These are phyloP conservation scores for Fusarium coffeatum DNA, from an alignment of 2,329 filamentous ascomycete species.

Conservation along the genomic window DNA sequence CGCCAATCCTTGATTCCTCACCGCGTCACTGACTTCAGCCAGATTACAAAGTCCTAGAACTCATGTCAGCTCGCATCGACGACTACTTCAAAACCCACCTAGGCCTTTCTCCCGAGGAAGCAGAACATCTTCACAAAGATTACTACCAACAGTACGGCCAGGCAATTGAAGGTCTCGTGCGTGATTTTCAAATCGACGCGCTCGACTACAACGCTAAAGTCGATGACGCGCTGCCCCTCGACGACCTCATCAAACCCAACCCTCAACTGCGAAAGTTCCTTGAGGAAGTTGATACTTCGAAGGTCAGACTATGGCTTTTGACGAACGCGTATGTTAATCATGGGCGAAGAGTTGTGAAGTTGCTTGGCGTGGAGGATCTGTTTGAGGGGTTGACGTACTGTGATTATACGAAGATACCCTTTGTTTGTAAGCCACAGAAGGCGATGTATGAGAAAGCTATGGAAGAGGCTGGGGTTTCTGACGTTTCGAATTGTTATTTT, in stretches of 20 bases:
- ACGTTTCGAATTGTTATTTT: conserved; percentile 82
- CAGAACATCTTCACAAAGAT: conserved; percentile 83
- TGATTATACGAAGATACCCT: conserved; percentile 78
- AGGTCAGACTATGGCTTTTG: conserved; percentile 91
- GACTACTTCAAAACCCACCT: conserved; percentile 75
- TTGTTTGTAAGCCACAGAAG: conserved; percentile 87
- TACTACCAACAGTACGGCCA: conserved; percentile 98
- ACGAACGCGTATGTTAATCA: conserved; percentile 97
- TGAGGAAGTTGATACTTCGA: conserved; percentile 81
- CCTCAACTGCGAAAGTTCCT: conserved; percentile 79
- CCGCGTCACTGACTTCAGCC: not conserved
- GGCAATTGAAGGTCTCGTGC: conserved; percentile 92
- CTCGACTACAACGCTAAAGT: conserved; percentile 95
- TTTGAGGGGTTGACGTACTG: conserved; percentile 97
- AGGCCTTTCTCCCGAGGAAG: conserved; percentile 77
- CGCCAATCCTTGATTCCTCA: fast-evolving
- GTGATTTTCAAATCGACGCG: conserved; percentile 94
- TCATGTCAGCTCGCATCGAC: conserved; percentile 86
- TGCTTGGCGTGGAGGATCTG: conserved; percentile 85
- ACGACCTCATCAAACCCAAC: conserved; percentile 84
- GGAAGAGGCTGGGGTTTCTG: conserved; percentile 77
- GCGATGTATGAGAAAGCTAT: conserved; percentile 91
- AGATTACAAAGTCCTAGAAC: conserved; percentile 83
- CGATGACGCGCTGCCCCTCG: conserved; percentile 93
- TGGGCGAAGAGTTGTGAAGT: conserved; percentile 79